Evolutionary conservation across 2,329 filamentous ascomycete genomes (phyloP).

Genomic region (Cladobotryum mycophilum): DNA sequence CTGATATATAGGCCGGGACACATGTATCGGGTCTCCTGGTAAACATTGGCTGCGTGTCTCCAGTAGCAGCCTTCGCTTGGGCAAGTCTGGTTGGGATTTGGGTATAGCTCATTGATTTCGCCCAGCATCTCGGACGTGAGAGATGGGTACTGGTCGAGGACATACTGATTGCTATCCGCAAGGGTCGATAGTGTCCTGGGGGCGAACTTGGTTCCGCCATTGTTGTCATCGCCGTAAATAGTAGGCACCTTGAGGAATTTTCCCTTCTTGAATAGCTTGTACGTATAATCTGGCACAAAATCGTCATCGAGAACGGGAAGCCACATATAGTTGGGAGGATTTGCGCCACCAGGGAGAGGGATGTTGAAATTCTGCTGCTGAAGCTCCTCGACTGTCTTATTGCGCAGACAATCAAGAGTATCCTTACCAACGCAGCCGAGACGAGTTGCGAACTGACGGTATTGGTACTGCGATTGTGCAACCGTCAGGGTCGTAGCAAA

Average conservation of each 20-base stretch:
- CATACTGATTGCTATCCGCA: slow-evolving; percentile 25
- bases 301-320: slow-evolving; percentile 48
- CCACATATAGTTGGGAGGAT: slow-evolving; percentile 45
- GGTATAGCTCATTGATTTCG: slow-evolving; percentile 29
- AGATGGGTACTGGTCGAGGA: slow-evolving; percentile 29
- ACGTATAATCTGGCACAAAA: slow-evolving; percentile 45
- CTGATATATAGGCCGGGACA: slow-evolving; percentile 29
- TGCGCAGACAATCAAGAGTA: slow-evolving; percentile 41
- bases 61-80: slow-evolving; percentile 29
- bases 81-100: slow-evolving; percentile 29
- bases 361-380: slow-evolving; percentile 37
- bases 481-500: slow-evolving; percentile 43
- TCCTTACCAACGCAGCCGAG: slow-evolving; percentile 34
- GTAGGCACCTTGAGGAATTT: slow-evolving; percentile 49
- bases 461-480: slow-evolving; percentile 45
- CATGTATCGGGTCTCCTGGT: slow-evolving; percentile 31
- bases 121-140: slow-evolving; percentile 26
- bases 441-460: slow-evolving; percentile 39
- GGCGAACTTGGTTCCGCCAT: slow-evolving; percentile 33
- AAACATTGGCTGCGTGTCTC: slow-evolving; percentile 31
- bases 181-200: slow-evolving; percentile 26
- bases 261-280: slow-evolving; percentile 40
- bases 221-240: slow-evolving; percentile 37
- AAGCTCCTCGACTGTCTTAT: slow-evolving; percentile 34
- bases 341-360: slow-evolving; percentile 21